Evolutionary conservation across 371 early-diverging fungal genomes (phyloP), one percentile per base, ranked within the genome.

Genomic region (Apophysomyces sp.): DNA sequence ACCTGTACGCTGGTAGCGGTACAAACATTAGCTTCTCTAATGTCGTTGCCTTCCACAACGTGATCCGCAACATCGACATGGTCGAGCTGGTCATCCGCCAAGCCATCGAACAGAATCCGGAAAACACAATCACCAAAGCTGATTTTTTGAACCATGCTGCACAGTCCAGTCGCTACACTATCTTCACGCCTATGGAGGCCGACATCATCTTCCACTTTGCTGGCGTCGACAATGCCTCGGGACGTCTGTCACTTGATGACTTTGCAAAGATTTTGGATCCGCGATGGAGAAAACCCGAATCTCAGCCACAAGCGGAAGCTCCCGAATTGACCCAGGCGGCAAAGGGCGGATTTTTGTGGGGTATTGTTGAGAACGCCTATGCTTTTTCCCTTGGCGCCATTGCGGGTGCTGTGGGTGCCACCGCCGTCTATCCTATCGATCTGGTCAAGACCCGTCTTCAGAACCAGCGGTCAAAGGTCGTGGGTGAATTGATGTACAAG

Each of bases 361-460:
- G 73, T n/a, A 15, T 78, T 16, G 55, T 79, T 6, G 82, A 78
- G 32, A 78, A 76, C 49, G 70, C 73, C 18, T 83, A 92, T 67
- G 85, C 88, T 44, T 98, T 98, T 72, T 65, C 85, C 13, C 78
- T 96, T 16, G 98, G 96, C 27, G 89, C 96, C 1, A 84, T 98
- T 71, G 96, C 94, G 61, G 98, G 98, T 72, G 96, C 96, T 16
- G 89, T 98, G 21, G 98, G 98, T 58, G 98, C 98, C 4, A 92
- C 95, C 2, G 91, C 90, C 57, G 96, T 98, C 26, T 98, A 98
- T 70, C 98, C 98, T 15, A 96, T 98, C 56, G 98, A 98, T 81
- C 77, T 98, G 60, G 98, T 98, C 62, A 98, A 98, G 77, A 98
- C 98, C 0, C 87, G 98, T 54, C 95, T 98, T 97, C 98, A 98